Evolutionary conservation across 495 filamentous ascomycete genomes (phyloP).

Genomic region (Talaromyces wortmannii): DNA sequence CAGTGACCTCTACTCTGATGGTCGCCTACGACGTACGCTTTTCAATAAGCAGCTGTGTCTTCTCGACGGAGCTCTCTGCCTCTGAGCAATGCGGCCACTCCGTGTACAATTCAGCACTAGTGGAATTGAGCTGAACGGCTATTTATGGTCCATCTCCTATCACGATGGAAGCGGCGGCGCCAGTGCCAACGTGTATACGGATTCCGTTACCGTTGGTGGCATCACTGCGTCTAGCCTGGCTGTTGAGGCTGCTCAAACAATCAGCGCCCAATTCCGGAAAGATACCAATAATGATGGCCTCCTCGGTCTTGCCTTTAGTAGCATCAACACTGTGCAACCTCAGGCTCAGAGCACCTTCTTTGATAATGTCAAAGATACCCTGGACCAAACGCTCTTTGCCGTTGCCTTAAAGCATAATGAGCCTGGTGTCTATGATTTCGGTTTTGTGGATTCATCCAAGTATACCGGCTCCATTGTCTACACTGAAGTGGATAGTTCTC

Average conservation of each 20-base stretch:
- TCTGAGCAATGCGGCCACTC: background rate
- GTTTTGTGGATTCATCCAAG: constrained; percentile 57
- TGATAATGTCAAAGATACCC: constrained; percentile 53
- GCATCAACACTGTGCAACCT: constrained; percentile 63
- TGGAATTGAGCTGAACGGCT: constrained; percentile 40
- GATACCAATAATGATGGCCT: constrained; percentile 62
- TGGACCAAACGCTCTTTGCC: constrained; percentile 59
- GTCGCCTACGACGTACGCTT: too few relatives aligned
- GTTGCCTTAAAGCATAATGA: constrained; percentile 56
- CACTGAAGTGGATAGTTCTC: constrained; percentile 43
- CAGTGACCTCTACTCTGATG: constrained; percentile 25
- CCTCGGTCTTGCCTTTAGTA: constrained; percentile 68
- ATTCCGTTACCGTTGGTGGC: constrained; percentile 60
- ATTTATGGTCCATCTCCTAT: constrained; percentile 62
- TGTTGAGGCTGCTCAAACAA: constrained; percentile 57
- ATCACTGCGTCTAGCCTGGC: constrained; percentile 58
- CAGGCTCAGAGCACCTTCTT: constrained; percentile 61
- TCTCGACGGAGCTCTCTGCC: too few relatives aligned
- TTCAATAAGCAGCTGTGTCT: constrained; percentile 31
- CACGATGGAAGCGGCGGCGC: constrained; percentile 65
- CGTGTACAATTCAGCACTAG: constrained; percentile 53
- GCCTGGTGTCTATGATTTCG: constrained; percentile 69
- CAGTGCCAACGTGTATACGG: constrained; percentile 60
- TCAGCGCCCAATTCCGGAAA: constrained; percentile 52
- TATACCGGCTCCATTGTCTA: constrained; percentile 32